Evolutionary conservation across 345 rosid genomes (phyloP).

Genomic region (Cochlearia excelsa): DNA sequence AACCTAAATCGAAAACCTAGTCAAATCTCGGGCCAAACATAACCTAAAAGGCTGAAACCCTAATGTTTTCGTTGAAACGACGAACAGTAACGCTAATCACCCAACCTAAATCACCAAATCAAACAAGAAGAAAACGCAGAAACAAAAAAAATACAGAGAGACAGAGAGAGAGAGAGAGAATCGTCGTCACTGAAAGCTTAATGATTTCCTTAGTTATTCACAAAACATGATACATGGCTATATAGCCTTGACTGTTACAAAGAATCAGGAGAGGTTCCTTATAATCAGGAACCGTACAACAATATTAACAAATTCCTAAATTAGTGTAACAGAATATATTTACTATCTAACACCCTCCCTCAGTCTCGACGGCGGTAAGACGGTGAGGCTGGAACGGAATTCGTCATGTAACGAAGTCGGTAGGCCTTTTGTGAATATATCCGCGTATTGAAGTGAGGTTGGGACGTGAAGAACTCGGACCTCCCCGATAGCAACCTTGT

Average conservation of each 20-base stretch:
- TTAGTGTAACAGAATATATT: neutral
- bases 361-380: neutral
- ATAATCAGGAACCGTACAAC: no score
- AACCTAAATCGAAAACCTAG: no score
- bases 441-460: neutral
- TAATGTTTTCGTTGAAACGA: no score
- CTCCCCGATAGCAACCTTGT: neutral
- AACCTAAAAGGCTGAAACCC: no score
- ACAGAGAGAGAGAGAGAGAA: conserved; percentile 24
- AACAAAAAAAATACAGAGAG: neutral
- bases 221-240: no score
- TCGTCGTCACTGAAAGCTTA: conserved; percentile 97
- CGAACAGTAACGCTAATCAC: conserved; percentile 1
- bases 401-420: neutral
- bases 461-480: neutral
- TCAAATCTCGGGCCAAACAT: no score
- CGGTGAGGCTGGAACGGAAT: neutral
- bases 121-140: neutral
- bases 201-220: no score
- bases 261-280: no score
- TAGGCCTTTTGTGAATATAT: neutral
- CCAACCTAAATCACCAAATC: conserved; percentile 9
- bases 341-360: neutral
- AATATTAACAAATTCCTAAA: no score
- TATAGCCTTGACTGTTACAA: no score